Conservation (phyloP, 176 grass and related monocot genomes). For the Bonia amplexicaulis region DNA sequence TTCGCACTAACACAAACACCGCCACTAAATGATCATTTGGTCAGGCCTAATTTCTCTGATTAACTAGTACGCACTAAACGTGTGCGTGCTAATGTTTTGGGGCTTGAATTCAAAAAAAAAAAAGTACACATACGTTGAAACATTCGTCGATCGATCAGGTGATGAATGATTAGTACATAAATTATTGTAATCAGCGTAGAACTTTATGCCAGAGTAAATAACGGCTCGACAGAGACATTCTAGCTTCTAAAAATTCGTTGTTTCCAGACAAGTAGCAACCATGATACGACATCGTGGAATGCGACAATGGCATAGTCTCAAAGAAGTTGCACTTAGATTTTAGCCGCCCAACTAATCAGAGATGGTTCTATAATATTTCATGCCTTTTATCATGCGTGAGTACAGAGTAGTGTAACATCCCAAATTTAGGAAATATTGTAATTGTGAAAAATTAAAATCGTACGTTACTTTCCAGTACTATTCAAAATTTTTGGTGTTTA, state of each 20-base stretch:
- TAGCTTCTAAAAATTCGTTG: not conserved
- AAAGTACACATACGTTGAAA: not conserved
- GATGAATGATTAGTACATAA: not conserved
- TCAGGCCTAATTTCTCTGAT: constrained; percentile 3
- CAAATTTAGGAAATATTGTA: too few species aligned
- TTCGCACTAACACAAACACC: not conserved
- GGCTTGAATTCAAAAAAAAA: too few species aligned
- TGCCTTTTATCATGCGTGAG: not conserved
- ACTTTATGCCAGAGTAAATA: constrained; percentile 12
- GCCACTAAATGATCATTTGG: not conserved
- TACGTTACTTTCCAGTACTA: too few species aligned
- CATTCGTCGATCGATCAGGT: constrained; percentile 1
- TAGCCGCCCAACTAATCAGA: not conserved
- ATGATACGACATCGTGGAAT: constrained; percentile 15
- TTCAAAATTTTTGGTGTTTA: too few species aligned
- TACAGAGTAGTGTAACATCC: too few species aligned
- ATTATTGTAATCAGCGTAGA: not conserved
- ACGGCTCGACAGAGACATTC: constrained; percentile 12
- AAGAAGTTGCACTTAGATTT: constrained; percentile 12
- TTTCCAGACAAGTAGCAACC: constrained; percentile 32
- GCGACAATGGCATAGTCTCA: constrained; percentile 13
- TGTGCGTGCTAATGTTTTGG: too few species aligned
- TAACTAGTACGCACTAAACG: not conserved
- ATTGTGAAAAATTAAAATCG: too few species aligned
- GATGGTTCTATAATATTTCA: not conserved